Base-by-base conservation (phyloP, 257 asterid genomes). In the Nicotiana noctiflora region DNA sequence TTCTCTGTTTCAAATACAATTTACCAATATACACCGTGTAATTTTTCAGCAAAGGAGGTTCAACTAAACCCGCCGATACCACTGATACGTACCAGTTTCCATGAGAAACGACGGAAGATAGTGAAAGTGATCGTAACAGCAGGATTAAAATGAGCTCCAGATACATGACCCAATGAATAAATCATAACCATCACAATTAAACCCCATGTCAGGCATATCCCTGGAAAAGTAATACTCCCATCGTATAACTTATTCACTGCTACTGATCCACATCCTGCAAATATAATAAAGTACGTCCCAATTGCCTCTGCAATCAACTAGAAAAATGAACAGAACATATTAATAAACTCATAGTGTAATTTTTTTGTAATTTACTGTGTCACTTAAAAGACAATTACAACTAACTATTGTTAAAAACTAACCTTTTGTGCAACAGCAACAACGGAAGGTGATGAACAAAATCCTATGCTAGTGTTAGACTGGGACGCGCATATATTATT, bases 291-390 rank as follows among this genome's bases (percentile, higher is more conserved):
- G 51, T 86, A 94, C 0, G 97, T 93, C 1, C 97, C 97, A 0
- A 90, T 75, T 74, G 86, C 66, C 87, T 94, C 97, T 0, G 98
- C 98, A 19, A 89, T 61, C 32, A 86, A 83, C 97, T 94, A 57
- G 27, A 77, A n/a, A 52, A n/a, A 52, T 2, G 8, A 59, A 76
- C 49, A 53, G 2, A 53, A 13, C 25, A 55, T 21, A 21, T 52
- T 7, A 34, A 34, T 17, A 55, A 21, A 5, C 1, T 10, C 6
- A 4, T 3, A 4, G 56, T 51, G 15, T 4, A 27, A 12, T 3
- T 4, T 51, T 3, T 3, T 27, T 1, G 1, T 34, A 34, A 34
- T 32, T 6, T 32, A 4, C 3, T 49, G 2, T 13, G 55, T 49
- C 55, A 11, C 55, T 49, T 49, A 11, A 49, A 49, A 49, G 12